Evolutionary conservation across 2,329 filamentous ascomycete species (phyloP), one percentile per base, ranked within the genome.

Genomic region (Myriosclerotinia curreyana): DNA sequence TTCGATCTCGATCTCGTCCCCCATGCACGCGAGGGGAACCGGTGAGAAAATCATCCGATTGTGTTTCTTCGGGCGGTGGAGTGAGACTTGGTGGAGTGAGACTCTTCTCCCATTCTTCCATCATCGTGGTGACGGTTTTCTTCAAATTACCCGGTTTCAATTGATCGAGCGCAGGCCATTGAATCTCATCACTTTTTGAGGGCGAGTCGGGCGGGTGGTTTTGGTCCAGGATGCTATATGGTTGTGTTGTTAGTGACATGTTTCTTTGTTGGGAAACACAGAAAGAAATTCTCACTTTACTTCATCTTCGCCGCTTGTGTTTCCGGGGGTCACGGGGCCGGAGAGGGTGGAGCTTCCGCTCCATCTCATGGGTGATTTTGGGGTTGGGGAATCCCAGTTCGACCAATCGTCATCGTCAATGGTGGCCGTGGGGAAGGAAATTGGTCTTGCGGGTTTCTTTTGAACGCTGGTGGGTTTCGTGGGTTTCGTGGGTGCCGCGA

Each of bases 21-120:
- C 25, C 50, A 15, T 55, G 15, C 17, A 50, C 34, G 22, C 61
- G 14, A 31, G 52, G 31, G 34, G 46, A 40, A n/a, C 34, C 46
- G 25, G 46, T 52, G 11, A 60, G 34, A 15, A 60, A 22, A 31
- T 53, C 58, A 38, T 68, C 64, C 22, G 60, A 42, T 14, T 50
- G 48, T 17, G 55, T 11, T 38, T 68, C 66, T 44, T 67, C 66
- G 4, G 76, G 71, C 0, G 82, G 79, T 42, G 85, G 81, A 2
- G 83, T 86, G 17, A 93, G 79, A 69, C 85, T 90, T n/a, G 82
- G 79, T 42, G 85, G 81, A 2, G 83, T 86, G 17, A 93, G 79
- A 69, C 85, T 90, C 75, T 86, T 91, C 78, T 98, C 94, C 91
- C 92, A 96, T 74, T 96, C 92, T 68, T 87, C 89, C 86, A 97